These are phyloP conservation scores for Boletus insuetus DNA, from an alignment of 768 basidiomycete genomes.

Conservation along the genomic window DNA sequence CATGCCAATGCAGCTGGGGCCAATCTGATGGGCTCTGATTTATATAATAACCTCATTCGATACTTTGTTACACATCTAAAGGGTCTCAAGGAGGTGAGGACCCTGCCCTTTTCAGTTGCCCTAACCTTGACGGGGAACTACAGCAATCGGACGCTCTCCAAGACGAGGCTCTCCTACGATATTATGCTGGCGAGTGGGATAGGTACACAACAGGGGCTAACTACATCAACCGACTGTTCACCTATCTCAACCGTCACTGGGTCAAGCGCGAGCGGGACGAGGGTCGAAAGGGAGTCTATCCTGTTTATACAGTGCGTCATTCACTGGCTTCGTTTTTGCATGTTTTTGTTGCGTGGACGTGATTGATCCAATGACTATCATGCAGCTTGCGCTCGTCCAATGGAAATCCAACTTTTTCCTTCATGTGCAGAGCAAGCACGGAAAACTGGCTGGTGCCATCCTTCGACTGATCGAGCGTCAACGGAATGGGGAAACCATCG, in stretches of 20 bases:
- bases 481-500: constrained; percentile 91
- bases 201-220: constrained; percentile 96
- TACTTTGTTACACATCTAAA: constrained; percentile 88
- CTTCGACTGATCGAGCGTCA: constrained; percentile 90
- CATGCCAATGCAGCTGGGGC: constrained; percentile 64
- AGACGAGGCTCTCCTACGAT: constrained; percentile 85
- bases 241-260: constrained; percentile 98
- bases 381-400: constrained; percentile 87
- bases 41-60: constrained; percentile 91
- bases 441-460: constrained; percentile 83
- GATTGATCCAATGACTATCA: neutral
- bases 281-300: constrained; percentile 91
- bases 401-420: constrained; percentile 93
- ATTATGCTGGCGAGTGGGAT: constrained; percentile 93
- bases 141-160: constrained; percentile 78
- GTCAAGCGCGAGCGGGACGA: constrained; percentile 98
- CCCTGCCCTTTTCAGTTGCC: constrained; percentile 20
- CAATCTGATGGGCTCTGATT: constrained; percentile 94
- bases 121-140: constrained; percentile 12
- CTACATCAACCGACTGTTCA: constrained; percentile 96
- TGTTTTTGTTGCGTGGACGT: neutral
- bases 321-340: neutral
- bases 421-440: constrained; percentile 77
- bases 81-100: constrained; percentile 54
- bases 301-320: constrained; percentile 84